A percentile compares a stretch with the other conserved stretches of the same genome.
Evolutionary conservation across 805 yeast species (phyloP).

Genomic region (Zygotorulaspora florentina): DNA sequence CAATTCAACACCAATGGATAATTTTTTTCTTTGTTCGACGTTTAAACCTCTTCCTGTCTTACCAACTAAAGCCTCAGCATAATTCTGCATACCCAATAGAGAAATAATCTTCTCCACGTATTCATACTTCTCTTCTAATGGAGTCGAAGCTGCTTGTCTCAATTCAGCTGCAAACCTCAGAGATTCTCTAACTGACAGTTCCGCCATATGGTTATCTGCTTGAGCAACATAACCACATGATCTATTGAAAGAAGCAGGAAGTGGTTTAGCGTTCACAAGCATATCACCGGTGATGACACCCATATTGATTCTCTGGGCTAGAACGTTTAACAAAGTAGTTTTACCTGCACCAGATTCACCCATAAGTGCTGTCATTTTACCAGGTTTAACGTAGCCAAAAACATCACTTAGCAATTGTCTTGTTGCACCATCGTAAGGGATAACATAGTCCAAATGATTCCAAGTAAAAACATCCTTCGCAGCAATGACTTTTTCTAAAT

Average conservation of each 20-base stretch:
- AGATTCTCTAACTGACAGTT: constrained; percentile 71
- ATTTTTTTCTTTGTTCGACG: constrained; percentile 63
- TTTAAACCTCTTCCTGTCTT: constrained; percentile 67
- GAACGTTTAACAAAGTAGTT: constrained; percentile 68
- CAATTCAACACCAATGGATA: constrained; percentile 68
- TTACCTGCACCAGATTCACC: constrained; percentile 89
- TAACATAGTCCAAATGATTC: constrained; percentile 64
- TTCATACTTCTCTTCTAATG: constrained; percentile 54
- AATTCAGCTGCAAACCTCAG: constrained; percentile 65
- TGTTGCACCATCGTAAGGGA: constrained; percentile 56
- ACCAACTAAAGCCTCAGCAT: constrained; percentile 79
- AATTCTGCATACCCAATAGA: constrained; percentile 61
- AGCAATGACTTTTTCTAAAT: constrained; percentile 32
- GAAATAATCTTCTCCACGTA: constrained; percentile 68
- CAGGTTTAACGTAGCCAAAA: constrained; percentile 75
- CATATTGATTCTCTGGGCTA: constrained; percentile 64
- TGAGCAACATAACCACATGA: constrained; percentile 80
- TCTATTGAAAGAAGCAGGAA: constrained; percentile 62
- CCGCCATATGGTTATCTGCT: constrained; percentile 69
- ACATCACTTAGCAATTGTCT: constrained; percentile 52
- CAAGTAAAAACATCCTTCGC: constrained; percentile 61
- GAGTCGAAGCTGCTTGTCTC: constrained; percentile 60
- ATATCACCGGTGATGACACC: constrained; percentile 71
- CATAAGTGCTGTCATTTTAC: constrained; percentile 77
- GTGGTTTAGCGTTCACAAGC: constrained; percentile 63